Evolutionary conservation across 2,329 filamentous ascomycete species (phyloP), one percentile per base, ranked within the genome.

Genomic region (Penicillium sp.): DNA sequence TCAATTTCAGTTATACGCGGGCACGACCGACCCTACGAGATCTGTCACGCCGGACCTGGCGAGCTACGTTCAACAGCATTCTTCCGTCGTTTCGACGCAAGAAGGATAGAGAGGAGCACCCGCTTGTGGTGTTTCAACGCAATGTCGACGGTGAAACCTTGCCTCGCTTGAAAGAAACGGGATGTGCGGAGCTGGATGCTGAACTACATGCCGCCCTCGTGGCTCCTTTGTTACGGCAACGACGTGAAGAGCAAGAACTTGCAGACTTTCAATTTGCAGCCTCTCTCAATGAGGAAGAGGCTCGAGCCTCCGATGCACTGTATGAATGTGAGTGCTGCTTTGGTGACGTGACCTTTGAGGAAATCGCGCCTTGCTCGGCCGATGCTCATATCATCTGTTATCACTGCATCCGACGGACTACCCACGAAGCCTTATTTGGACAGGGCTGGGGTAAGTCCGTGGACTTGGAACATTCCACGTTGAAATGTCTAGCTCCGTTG

Each of bases 361-460:
- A 74, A 51, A 69, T 74, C 35, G 67, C 71, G 14, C 65, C 69
- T 8, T 76, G 74, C 55, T 73, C 72, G 11, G 59, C 61, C 9
- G 60, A 62, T 39, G 59, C 57, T 20, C 74, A 76, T 58, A 57
- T 72, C n/a, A 72, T 75, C 28, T 76, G 74, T 52, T 69, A 90
- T 68, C 80, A 80, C 37, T 97, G 93, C 67, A 84, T 97, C 41
- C 84, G 85, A 53, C 82, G 86, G 54, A 85, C 89, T 9, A 78
- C 91, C 49, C 86, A 85, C 40, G 91, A 97, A 65, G 89, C 90
- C 1, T 74, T 97, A 0, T 97, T 95, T 64, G 93, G 93, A 0
- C 93, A 97, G 66, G 88, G 88, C 42, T 96, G 91, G 88, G 80
- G 82, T 40, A 83, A 86, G 49, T 93, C 81, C 59, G 85, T 96